Base-by-base conservation (phyloP, 768 basidiomycete genomes). In the Termitomyces sp. region DNA sequence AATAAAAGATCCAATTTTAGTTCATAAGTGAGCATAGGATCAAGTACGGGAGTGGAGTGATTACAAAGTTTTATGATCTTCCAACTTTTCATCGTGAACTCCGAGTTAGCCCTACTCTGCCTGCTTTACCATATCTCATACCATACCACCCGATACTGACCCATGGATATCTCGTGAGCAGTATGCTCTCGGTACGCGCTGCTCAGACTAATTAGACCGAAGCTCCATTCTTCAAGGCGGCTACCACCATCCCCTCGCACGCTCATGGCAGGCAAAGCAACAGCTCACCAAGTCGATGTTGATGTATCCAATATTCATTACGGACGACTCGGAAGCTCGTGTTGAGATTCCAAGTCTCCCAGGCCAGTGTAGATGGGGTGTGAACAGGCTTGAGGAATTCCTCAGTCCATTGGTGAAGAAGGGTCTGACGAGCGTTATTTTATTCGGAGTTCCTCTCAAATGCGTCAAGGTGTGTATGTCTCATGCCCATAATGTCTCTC, bases 301-400 rank as follows among this genome's bases (percentile, higher is more conserved):
- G 72, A 98, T 98, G 91, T 99, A 98, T 71, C 97, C 97, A 7
- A 95, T 99, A 66, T 98, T 99, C 70, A 90, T 98, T 65, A 94
- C 95, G 17, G 96, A 98, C 71, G 93, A 98, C 58, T 87, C 93
- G 2, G 81, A 94, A 58, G 92, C 93, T 7, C 82, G 84, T 69
- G 86, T 87, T 49, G 80, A 83, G 58, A 95, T 98, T 62, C 66
- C 81, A 0, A 79, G 84, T 21, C 77, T 98, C 9, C 95, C 95
- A 6, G 91, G 88, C 6, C 95, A 98, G 69, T 82, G 87, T 53
- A 75, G 95, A 46, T 98, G 97, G 97, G 97, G 97, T 10, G 75
- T 99, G n/a, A 92, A 98, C 74, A 85, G 82, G 61, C 81, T 99
- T n/a, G 83, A 92, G 59, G 86, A 70, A 23, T 97, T 99, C 75